Conservation (phyloP, 192 early-diverging fungal genomes). For the Irineochytrium annulatum region DNA sequence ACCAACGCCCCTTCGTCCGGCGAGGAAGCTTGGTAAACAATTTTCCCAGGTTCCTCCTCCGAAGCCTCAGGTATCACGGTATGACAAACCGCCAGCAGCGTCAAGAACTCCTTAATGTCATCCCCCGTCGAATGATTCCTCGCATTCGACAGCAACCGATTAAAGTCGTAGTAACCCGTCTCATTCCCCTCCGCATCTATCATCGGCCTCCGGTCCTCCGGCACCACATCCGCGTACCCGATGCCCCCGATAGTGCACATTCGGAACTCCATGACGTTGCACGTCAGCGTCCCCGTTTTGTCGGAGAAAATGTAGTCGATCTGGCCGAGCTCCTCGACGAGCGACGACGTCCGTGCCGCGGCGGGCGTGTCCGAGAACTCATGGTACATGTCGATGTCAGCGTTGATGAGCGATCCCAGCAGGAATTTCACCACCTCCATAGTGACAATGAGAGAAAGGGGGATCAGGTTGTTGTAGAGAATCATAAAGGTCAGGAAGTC, state of each 20-base stretch:
- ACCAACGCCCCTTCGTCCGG: slow-evolving; percentile 97
- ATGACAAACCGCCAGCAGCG: slow-evolving; percentile 80
- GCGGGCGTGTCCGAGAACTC: slow-evolving; percentile 64
- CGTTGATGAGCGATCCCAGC: slow-evolving; percentile 70
- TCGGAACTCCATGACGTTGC: slow-evolving; percentile 77
- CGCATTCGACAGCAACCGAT: slow-evolving; percentile 31
- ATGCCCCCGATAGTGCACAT: slow-evolving; percentile 42
- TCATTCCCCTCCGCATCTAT: slow-evolving; percentile 64
- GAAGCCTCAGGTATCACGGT: slow-evolving; percentile 71
- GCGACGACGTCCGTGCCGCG: slow-evolving; percentile 67
- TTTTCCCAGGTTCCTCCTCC: slow-evolving; percentile 47
- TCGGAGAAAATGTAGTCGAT: slow-evolving; percentile 83
- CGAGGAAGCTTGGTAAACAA: slow-evolving; percentile 90
- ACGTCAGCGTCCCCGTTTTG: slow-evolving; percentile 86
- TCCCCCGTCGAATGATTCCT: slow-evolving; percentile 35
- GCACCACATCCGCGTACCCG: slow-evolving; percentile 61
- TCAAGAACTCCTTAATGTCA: slow-evolving; percentile 45
- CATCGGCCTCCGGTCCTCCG: slow-evolving; percentile 51
- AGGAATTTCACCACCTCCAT: slow-evolving; percentile 78
- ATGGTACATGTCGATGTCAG: slow-evolving; percentile 79
- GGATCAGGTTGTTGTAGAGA: slow-evolving; percentile 81
- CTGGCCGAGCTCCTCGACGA: slow-evolving; percentile 85
- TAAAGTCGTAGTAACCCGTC: slow-evolving; percentile 47
- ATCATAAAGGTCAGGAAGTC: slow-evolving; percentile 76
- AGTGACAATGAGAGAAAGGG: slow-evolving; percentile 83